Percentiles rank a stretch among this genome's conserved stretches.
phyloP scores from a whole-genome alignment of 495 filamentous ascomycete species.

The Immersiella caudata region DNA sequence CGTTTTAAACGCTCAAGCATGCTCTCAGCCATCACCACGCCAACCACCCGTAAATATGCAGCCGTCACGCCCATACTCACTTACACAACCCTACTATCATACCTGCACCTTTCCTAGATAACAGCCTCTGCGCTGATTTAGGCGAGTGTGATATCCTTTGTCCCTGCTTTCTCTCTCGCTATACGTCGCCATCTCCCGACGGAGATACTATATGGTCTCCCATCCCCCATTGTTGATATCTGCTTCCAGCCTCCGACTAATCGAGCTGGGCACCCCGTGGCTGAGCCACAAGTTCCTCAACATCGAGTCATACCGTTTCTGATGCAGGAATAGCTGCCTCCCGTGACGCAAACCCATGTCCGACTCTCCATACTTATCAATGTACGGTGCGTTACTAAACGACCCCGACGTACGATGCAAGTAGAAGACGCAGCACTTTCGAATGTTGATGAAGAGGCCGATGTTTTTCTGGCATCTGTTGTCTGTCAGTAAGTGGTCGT shows the following conservation, averaged over 20 bases:
- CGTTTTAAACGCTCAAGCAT: background rate
- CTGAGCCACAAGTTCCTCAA: conserved; percentile 84
- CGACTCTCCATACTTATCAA: conserved; percentile 90
- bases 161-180: too few relatives aligned
- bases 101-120: background rate
- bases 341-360: conserved; percentile 80
- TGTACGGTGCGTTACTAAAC: conserved; percentile 85
- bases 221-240: conserved; percentile 97
- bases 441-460: conserved; percentile 92
- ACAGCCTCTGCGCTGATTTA: background rate
- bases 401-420: conserved; percentile 79
- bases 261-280: conserved; percentile 84
- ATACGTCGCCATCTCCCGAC: too few relatives aligned
- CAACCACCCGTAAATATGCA: background rate
- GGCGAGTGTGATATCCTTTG: too few relatives aligned
- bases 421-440: conserved; percentile 89
- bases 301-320: conserved; percentile 88
- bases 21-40: background rate
- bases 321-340: conserved; percentile 88
- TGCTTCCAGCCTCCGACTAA: conserved; percentile 84
- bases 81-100: too few relatives aligned
- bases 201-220: conserved; percentile 64
- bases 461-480: conserved; percentile 82
- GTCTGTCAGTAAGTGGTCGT: conserved; percentile 15
- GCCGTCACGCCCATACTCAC: too few relatives aligned